Conservation (phyloP, 345 rosid species). For the Pistacia vera region DNA sequence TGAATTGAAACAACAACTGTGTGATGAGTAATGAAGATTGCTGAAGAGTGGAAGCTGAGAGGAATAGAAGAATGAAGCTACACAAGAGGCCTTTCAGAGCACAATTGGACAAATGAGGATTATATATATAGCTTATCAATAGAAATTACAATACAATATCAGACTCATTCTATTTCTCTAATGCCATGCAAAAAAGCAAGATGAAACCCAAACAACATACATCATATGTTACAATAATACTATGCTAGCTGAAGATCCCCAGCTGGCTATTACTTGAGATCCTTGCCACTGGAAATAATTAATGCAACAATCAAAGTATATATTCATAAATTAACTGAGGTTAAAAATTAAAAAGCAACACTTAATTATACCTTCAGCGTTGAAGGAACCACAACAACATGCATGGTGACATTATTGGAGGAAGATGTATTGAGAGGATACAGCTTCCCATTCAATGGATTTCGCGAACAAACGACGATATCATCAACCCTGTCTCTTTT, state of each 20-base stretch:
- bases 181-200: no score
- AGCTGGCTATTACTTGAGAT: slow-evolving; percentile 22
- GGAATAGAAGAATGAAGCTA: not conserved
- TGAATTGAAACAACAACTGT: slow-evolving; percentile 5
- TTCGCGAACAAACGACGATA: slow-evolving; percentile 64
- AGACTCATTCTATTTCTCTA: not conserved
- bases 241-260: slow-evolving; percentile 3
- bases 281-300: slow-evolving; percentile 26
- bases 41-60: not conserved
- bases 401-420: slow-evolving; percentile 83
- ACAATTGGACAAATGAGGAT: not conserved
- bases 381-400: slow-evolving; percentile 70
- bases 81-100: not conserved
- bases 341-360: no score
- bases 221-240: not conserved
- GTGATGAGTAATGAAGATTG: not conserved
- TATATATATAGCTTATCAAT: no score
- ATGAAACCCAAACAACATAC: no score
- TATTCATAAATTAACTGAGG: no score
- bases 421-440: slow-evolving; percentile 92
- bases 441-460: slow-evolving; percentile 72
- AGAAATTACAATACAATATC: no score
- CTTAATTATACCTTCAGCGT: slow-evolving; percentile 43
- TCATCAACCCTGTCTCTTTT: slow-evolving; percentile 60
- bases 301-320: no score